phyloP scores from a whole-genome alignment of 768 basidiomycete genomes.

The Piloderma croceum region DNA sequence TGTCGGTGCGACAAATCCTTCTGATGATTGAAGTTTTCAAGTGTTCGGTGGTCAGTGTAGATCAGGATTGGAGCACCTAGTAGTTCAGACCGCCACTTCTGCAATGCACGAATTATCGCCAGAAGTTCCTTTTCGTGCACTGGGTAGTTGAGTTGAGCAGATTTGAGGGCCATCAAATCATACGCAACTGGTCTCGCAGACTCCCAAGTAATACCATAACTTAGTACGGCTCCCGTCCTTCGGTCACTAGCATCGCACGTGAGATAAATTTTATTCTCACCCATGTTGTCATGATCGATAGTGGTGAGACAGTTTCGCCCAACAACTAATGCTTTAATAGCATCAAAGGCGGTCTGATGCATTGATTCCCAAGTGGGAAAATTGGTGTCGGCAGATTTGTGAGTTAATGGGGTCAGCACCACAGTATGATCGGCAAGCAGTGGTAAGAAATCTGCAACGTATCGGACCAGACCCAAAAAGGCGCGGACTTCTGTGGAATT shows the following conservation, averaged over 20 bases:
- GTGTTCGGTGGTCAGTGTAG: too few species aligned
- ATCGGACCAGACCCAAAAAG: constrained; percentile 11
- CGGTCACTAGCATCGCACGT: constrained; percentile 11
- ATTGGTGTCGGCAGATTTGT: constrained; percentile 8
- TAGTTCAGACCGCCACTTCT: too few species aligned
- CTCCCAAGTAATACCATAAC: constrained; percentile 10
- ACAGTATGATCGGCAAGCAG: constrained; percentile 8
- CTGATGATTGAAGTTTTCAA: constrained; percentile 37
- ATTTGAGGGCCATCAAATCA: constrained; percentile 22
- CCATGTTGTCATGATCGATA: too few species aligned
- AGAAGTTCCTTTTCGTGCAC: too few species aligned
- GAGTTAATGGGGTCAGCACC: constrained; percentile 7
- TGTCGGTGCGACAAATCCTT: constrained; percentile 36
- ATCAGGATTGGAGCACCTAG: too few species aligned
- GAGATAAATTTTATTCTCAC: constrained; percentile 14
- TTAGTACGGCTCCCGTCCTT: constrained; percentile 1
- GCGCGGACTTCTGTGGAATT: constrained; percentile 5
- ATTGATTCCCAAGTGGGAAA: constrained; percentile 9
- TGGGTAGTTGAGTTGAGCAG: too few species aligned
- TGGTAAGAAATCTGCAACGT: constrained; percentile 8
- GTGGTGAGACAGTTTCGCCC: constrained; percentile 16
- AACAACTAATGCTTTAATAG: too few species aligned
- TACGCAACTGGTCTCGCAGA: too few species aligned
- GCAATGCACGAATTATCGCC: too few species aligned
- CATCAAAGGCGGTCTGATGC: constrained; percentile 3